These are phyloP conservation scores for Starmerella floricola DNA, from an alignment of 805 yeast species.

Conservation along the genomic window DNA sequence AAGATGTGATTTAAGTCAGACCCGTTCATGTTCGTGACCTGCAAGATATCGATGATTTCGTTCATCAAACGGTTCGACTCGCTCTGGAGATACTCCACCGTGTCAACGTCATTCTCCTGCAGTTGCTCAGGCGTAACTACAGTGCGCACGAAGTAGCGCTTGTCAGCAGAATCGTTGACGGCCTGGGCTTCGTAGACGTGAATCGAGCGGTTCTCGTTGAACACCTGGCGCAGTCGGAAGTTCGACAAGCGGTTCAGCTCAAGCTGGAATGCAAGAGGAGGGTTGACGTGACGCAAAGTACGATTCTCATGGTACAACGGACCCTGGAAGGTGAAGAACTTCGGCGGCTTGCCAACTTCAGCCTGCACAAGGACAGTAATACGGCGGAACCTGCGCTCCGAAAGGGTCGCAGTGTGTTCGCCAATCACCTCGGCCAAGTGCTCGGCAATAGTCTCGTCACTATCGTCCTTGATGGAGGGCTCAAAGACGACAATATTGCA, in stretches of 20 bases:
- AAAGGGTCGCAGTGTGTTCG: slow-evolving; percentile 58
- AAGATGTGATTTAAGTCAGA: slow-evolving; percentile 95
- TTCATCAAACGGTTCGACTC: slow-evolving; percentile 95
- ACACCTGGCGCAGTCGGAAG: slow-evolving; percentile 86
- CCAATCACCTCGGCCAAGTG: slow-evolving; percentile 54
- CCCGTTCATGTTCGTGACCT: slow-evolving; percentile 85
- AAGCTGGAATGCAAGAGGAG: slow-evolving; percentile 93
- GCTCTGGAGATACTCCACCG: slow-evolving; percentile 86
- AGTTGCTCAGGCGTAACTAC: slow-evolving; percentile 92
- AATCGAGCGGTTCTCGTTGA: slow-evolving; percentile 92
- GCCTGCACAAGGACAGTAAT: slow-evolving; percentile 81
- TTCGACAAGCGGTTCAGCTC: slow-evolving; percentile 90
- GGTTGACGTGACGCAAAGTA: slow-evolving; percentile 94
- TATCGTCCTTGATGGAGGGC: slow-evolving; percentile 37
- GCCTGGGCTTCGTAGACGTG: slow-evolving; percentile 96
- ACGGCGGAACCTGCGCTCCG: slow-evolving; percentile 71
- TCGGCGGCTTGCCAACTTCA: slow-evolving; percentile 78
- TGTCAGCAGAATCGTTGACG: slow-evolving; percentile 84
- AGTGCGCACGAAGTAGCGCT: slow-evolving; percentile 94
- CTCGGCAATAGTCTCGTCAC: slow-evolving; percentile 52
- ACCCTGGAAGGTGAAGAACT: slow-evolving; percentile 89
- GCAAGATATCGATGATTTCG: slow-evolving; percentile 88
- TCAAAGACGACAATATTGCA: slow-evolving; percentile 57
- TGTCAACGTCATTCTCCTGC: slow-evolving; percentile 72
- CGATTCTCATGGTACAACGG: slow-evolving; percentile 77